phyloP scores from a whole-genome alignment of 176 grass and related monocot genomes.

The Bonia amplexicaulis region DNA sequence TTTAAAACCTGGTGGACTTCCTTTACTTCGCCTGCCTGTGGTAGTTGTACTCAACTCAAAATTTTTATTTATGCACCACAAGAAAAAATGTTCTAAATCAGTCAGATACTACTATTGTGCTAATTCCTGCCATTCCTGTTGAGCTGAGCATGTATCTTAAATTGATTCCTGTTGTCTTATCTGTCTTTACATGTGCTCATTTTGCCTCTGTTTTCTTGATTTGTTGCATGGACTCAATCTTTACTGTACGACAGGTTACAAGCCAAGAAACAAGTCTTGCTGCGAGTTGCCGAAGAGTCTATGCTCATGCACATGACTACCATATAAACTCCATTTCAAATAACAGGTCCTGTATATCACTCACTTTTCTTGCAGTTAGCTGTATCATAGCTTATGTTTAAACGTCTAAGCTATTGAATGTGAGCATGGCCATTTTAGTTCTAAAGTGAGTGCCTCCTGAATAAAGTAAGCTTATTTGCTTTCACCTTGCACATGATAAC shows the following conservation, averaged over 20 bases:
- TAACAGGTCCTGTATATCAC: conserved; percentile 70
- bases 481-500: background rate
- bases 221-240: conserved; percentile 1
- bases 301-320: conserved; percentile 96
- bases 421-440: background rate
- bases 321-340: conserved; percentile 99
- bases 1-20: conserved; percentile 37
- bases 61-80: conserved; percentile 7
- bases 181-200: background rate
- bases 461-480: conserved; percentile 3
- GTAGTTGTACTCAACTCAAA: conserved; percentile 64
- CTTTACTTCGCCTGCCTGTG: conserved; percentile 76
- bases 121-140: conserved; percentile 2
- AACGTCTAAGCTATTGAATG: background rate
- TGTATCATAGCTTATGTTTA: background rate
- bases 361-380: background rate
- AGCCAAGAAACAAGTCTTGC: conserved; percentile 74
- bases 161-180: background rate
- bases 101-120: background rate
- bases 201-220: conserved; percentile 24
- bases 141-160: conserved; percentile 1
- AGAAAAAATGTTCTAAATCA: background rate
- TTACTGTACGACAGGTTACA: conserved; percentile 41
- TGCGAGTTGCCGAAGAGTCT: conserved; percentile 80
- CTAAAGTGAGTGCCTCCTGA: background rate